Conservation (phyloP, 176 grass and related monocot species). For the Coix lacrymajobi region DNA sequence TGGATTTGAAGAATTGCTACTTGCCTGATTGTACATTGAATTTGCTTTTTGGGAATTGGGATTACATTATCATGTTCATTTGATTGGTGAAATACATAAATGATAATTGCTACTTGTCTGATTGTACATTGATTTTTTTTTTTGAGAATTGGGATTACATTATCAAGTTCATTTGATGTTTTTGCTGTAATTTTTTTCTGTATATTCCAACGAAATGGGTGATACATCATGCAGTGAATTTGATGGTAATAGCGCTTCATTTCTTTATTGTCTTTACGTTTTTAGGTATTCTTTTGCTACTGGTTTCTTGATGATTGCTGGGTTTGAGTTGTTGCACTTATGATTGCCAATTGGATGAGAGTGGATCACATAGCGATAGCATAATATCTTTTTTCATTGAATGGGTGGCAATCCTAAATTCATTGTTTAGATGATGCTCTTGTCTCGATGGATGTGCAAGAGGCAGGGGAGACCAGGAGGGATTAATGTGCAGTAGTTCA, state of each 20-base stretch:
- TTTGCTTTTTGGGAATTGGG: neutral
- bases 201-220: neutral
- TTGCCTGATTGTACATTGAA: neutral
- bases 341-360: neutral
- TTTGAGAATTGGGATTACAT: neutral
- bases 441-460: neutral
- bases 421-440: neutral
- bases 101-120: neutral
- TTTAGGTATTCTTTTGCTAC: neutral
- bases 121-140: neutral
- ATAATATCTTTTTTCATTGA: neutral
- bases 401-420: neutral
- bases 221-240: neutral
- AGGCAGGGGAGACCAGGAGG: too few relatives aligned
- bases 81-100: neutral
- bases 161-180: neutral
- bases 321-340: neutral
- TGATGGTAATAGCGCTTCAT: neutral
- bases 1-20: neutral
- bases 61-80: neutral
- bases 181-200: neutral
- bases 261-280: neutral
- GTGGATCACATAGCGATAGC: neutral
- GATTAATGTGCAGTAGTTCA: neutral
- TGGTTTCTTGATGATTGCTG: neutral